Evolutionary conservation across 148 eudicot species (phyloP).

Genomic region (Nepenthes mirabilis): DNA sequence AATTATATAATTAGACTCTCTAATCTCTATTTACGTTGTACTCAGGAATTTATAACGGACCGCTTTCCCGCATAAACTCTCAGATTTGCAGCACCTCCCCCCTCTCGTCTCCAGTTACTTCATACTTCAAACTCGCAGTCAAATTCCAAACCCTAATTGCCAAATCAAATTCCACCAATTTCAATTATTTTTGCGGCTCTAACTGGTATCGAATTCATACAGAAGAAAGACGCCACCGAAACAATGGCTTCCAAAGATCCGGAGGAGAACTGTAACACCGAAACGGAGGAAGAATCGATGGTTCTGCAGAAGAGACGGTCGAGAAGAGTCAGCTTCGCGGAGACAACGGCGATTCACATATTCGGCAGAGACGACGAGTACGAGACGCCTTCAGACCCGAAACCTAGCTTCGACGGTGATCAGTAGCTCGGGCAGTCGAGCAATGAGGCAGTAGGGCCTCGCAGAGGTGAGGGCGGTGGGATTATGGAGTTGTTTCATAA

Average conservation of each 20-base stretch:
- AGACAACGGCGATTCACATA: conserved; percentile 68
- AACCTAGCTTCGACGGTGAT: conserved; percentile 5
- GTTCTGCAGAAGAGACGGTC: conserved; percentile 39
- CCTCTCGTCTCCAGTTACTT: no score
- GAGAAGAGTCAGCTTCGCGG: conserved; percentile 88
- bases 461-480: conserved; percentile 24
- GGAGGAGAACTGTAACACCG: conserved; percentile 27
- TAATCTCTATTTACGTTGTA: no score
- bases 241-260: conserved; percentile 10
- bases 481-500: conserved; percentile 15
- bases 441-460: conserved; percentile 10
- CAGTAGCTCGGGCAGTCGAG: conserved; percentile 2
- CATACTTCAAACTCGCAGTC: no score
- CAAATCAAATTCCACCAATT: no score
- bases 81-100: no score
- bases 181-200: no score
- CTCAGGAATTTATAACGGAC: no score
- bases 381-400: conserved; percentile 32
- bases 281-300: conserved; percentile 42
- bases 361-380: conserved; percentile 66
- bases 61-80: no score
- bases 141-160: no score
- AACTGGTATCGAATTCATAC: no score
- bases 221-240: no score
- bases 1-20: no score